Percentiles rank a stretch among this genome's conserved stretches.
phyloP scores from a whole-genome alignment of 352 stramenopile genomes.

The Globisporangium spiculum region DNA sequence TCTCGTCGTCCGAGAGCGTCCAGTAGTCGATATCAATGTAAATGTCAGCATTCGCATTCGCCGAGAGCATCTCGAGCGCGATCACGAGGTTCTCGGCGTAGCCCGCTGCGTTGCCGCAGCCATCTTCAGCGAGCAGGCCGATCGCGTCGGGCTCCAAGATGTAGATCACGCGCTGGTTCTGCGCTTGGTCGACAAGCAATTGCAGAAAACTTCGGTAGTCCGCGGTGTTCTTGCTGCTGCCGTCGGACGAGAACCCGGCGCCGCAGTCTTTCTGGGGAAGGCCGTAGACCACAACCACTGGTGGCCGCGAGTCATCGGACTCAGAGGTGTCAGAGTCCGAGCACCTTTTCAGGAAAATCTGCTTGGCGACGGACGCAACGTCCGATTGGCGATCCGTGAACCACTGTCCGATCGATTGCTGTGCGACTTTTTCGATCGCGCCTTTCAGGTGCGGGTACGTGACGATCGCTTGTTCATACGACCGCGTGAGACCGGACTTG shows the following conservation, averaged over 20 bases:
- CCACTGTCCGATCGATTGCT: conserved; percentile 42
- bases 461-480: conserved; percentile 24
- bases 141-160: conserved; percentile 69
- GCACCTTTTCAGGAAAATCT: conserved; percentile 25
- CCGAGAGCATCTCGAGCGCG: conserved; percentile 43
- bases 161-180: conserved; percentile 42
- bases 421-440: conserved; percentile 30
- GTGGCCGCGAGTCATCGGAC: neutral
- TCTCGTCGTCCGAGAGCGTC: conserved; percentile 36
- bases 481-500: conserved; percentile 19
- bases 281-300: conserved; percentile 53
- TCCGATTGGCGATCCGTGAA: conserved; percentile 46
- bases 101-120: conserved; percentile 28
- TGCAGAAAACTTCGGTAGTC: conserved; percentile 53
- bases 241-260: conserved; percentile 40
- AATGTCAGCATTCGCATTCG: conserved; percentile 62
- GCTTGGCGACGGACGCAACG: conserved; percentile 18
- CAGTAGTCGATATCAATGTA: conserved; percentile 71
- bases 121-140: conserved; percentile 38
- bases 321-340: neutral
- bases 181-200: conserved; percentile 19
- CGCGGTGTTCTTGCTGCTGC: conserved; percentile 30
- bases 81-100: conserved; percentile 53
- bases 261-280: conserved; percentile 74
- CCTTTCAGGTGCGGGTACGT: conserved; percentile 36